Evolutionary conservation across 306 rosid genomes (phyloP), one percentile per base, ranked within the genome.

Genomic region (Vicia villosa): DNA sequence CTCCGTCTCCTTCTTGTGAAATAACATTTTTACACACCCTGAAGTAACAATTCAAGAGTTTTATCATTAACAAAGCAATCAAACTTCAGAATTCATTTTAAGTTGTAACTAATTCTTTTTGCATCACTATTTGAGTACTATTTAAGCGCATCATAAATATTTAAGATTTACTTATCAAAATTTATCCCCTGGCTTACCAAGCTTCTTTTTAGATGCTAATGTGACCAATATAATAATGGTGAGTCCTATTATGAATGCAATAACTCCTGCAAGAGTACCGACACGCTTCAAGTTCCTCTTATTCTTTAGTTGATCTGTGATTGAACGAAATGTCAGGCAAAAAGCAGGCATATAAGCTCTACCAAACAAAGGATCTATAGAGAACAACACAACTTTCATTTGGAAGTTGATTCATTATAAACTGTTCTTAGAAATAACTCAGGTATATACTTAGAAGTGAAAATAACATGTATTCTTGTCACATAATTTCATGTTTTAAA

Each of bases 261-360:
- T 13, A 46, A 66, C 36, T 30, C 58, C 71, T 15, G 28, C 58
- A 2, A 66, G 6, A 49, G 16, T 49, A 12, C 60, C 72, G 4
- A 14, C 60, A 66, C 30, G 45, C 72, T 66, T 16, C 72, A 47
- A 16, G 32, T 66, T 46, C 30, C 19, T 30, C 12, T 10, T 49
- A 6, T 17, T 49, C 19, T 24, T 32, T 47, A 3, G 17, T 12
- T 32, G 59, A 30, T 47, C 72, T 66, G 46, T 4, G 30, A 3
- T 51, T 51, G 32, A 11, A 30, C 14, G 28, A 17, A 16, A 26
- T 47, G 21, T 21, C 15, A 51, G 15, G 1, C 15, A 49, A 32
- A 17, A 46, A 50, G 22, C 22, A 51, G 12, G 0, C 4, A 10
- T 46, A 16, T 12, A 26, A 40, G 5, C 13, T 22, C 2, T 37